Conservation (phyloP, 73 alveolate species). For the Halteria grandinella region DNA sequence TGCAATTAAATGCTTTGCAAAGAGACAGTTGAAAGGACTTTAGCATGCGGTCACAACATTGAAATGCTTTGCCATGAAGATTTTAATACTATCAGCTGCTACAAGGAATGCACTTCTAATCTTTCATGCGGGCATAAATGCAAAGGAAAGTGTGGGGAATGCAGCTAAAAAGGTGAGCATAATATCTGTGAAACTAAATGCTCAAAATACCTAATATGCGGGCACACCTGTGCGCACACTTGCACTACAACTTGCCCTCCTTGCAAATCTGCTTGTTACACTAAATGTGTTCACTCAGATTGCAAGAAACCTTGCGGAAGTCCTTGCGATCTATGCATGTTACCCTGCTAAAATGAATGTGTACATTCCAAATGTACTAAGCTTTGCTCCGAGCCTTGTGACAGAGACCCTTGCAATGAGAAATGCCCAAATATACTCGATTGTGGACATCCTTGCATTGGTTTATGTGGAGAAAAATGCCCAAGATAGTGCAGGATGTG, state of each 20-base stretch:
- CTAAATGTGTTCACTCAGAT: neutral
- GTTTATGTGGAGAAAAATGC: conserved; percentile 82
- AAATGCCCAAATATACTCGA: conserved; percentile 61
- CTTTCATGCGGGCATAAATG: conserved; percentile 38
- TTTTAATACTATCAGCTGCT: neutral
- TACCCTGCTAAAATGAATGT: conserved; percentile 9
- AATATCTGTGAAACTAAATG: neutral
- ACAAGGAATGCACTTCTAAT: neutral
- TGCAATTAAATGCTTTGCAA: neutral
- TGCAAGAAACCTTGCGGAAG: conserved; percentile 1
- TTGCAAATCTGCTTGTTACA: neutral
- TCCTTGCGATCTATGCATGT: conserved; percentile 13
- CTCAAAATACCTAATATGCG: neutral
- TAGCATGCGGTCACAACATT: neutral
- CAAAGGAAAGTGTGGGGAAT: conserved; percentile 54
- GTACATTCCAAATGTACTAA: conserved; percentile 46
- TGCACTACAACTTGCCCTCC: conserved; percentile 4
- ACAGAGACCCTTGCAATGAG: conserved; percentile 57
- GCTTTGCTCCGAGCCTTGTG: conserved; percentile 69
- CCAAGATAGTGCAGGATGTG: conserved; percentile 71
- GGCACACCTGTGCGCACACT: neutral
- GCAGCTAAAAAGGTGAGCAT: neutral
- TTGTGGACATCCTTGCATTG: conserved; percentile 81
- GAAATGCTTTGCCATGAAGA: conserved; percentile 40
- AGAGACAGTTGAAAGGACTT: neutral